A percentile compares a stretch with the other conserved stretches of the same genome.
Evolutionary conservation across 2,329 filamentous ascomycete species (phyloP).

Genomic region (Colletotrichum sp.): DNA sequence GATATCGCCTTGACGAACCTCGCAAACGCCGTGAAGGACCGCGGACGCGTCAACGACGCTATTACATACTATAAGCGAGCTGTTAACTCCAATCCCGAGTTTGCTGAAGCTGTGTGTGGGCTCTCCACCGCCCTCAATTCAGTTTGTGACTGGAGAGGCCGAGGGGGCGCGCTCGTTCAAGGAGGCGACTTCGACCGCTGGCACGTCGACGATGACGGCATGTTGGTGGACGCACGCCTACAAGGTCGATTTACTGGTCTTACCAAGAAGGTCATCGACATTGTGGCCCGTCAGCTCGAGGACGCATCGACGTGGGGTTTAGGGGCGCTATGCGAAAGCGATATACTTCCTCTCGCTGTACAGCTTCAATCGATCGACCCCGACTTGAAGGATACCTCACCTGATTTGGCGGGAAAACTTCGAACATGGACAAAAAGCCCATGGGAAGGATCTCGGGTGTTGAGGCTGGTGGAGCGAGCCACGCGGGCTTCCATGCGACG

Average conservation of each 20-base stretch:
- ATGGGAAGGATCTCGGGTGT: constrained; percentile 87
- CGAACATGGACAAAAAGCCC: constrained; percentile 72
- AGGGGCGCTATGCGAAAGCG: constrained; percentile 66
- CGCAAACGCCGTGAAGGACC: constrained; percentile 97
- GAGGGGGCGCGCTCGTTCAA: constrained; percentile 82
- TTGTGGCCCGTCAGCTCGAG: constrained; percentile 84
- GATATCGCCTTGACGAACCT: constrained; percentile 97
- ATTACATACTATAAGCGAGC: constrained; percentile 92
- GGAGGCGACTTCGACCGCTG: constrained; percentile 81
- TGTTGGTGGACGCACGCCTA: constrained; percentile 75
- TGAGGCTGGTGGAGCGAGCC: constrained; percentile 84
- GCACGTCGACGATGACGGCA: constrained; percentile 87
- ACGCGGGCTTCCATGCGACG: constrained; percentile 79
- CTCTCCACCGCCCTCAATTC: constrained; percentile 95
- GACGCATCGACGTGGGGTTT: constrained; percentile 89
- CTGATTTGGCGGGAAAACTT: constrained; percentile 46
- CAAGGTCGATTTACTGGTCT: constrained; percentile 74
- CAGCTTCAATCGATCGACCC: constrained; percentile 49
- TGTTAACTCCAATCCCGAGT: constrained; percentile 90
- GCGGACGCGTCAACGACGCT: constrained; percentile 88
- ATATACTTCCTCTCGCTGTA: constrained; percentile 55
- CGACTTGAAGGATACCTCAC: constrained; percentile 33
- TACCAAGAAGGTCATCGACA: constrained; percentile 88
- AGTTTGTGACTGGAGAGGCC: constrained; percentile 91
- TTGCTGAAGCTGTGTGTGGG: constrained; percentile 96